A percentile compares a stretch with the other conserved stretches of the same genome.
Conservation (phyloP, 2,329 filamentous ascomycete genomes). For the Apiospora koreana region DNA sequence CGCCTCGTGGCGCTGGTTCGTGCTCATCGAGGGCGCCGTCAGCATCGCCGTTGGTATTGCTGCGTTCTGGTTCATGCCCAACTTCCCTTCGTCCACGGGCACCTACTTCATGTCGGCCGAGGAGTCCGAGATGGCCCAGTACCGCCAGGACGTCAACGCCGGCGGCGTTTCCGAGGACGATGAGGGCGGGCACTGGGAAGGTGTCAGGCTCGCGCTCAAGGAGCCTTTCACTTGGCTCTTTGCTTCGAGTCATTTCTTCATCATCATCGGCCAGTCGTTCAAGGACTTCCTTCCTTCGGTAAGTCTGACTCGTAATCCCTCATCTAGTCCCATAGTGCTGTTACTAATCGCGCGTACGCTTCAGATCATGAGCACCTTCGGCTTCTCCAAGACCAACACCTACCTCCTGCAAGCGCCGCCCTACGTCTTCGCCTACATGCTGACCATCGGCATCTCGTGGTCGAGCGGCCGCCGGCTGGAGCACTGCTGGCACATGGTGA, state of each 20-base stretch:
- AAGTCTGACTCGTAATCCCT: background rate
- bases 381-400: slow-evolving; percentile 30
- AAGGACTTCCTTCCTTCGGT: slow-evolving; percentile 46
- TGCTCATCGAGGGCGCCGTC: slow-evolving; percentile 39
- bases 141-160: slow-evolving; percentile 36
- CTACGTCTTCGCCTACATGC: slow-evolving; percentile 42
- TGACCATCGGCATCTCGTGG: slow-evolving; percentile 39
- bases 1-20: slow-evolving; percentile 43
- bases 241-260: slow-evolving; percentile 39
- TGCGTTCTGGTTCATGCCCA: slow-evolving; percentile 38
- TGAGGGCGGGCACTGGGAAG: slow-evolving; percentile 40
- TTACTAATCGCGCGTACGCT: background rate
- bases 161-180: slow-evolving; percentile 38
- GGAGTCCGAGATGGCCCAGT: slow-evolving; percentile 39
- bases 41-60: slow-evolving; percentile 33
- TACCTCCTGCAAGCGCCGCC: slow-evolving; percentile 44
- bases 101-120: slow-evolving; percentile 37
- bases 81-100: slow-evolving; percentile 36
- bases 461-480: slow-evolving; percentile 39
- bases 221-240: slow-evolving; percentile 42
- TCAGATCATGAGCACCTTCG: slow-evolving; percentile 31
- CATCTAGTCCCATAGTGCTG: background rate
- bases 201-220: slow-evolving; percentile 33
- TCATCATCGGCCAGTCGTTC: slow-evolving; percentile 44
- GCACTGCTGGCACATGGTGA: slow-evolving; percentile 42